Evolutionary conservation across 176 grass and related monocot genomes (phyloP).

Genomic region (Cenchrus americanus): DNA sequence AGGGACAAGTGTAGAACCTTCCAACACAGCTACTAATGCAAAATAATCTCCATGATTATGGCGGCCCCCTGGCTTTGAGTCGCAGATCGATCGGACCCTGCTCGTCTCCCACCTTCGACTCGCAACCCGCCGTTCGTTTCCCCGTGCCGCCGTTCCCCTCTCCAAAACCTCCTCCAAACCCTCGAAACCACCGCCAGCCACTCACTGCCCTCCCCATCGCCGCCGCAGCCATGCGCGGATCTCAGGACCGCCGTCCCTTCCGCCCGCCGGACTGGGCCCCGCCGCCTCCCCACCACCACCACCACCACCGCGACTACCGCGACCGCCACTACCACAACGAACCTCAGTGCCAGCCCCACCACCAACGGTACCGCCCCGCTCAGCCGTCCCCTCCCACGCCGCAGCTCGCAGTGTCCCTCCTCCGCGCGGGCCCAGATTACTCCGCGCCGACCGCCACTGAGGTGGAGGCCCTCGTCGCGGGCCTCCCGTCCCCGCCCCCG

Average conservation of each 20-base stretch:
- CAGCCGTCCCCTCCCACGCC: neutral
- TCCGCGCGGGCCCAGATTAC: conserved; percentile 19
- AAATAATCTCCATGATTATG: too few relatives aligned
- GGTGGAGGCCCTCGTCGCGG: conserved; percentile 55
- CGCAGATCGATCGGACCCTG: neutral
- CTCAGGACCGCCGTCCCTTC: conserved; percentile 31
- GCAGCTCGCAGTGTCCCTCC: conserved; percentile 50
- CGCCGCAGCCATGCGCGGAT: conserved; percentile 46
- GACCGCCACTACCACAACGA: conserved; percentile 14
- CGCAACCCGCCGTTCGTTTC: neutral
- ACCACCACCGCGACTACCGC: conserved; percentile 3
- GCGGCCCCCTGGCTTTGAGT: neutral
- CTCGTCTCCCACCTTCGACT: conserved; percentile 8
- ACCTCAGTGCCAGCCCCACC: neutral
- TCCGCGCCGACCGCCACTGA: conserved; percentile 39
- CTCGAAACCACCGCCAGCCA: neutral
- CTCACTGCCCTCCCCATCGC: neutral
- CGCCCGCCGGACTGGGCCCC: conserved; percentile 43
- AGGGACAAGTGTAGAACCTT: too few relatives aligned
- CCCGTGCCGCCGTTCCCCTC: conserved; percentile 1
- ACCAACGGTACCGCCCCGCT: neutral
- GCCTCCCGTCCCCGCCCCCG: conserved; percentile 26
- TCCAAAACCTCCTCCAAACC: conserved; percentile 49
- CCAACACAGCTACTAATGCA: too few relatives aligned
- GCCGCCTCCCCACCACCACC: neutral